These are phyloP conservation scores for Pseudopyricularia cyperi DNA, from an alignment of 2,329 filamentous ascomycete genomes.

Conservation along the genomic window DNA sequence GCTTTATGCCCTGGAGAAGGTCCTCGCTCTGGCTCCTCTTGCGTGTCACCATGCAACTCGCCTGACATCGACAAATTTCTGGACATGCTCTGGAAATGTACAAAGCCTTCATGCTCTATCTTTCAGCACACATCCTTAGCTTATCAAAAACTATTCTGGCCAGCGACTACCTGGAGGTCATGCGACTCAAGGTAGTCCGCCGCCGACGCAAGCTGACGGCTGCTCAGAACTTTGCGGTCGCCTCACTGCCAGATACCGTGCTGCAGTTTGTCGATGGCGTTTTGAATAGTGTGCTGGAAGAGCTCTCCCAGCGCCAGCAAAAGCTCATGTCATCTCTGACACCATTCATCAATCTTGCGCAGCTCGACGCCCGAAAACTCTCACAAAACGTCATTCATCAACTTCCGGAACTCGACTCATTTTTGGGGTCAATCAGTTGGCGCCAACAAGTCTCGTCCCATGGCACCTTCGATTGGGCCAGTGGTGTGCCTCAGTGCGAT, in stretches of 20 bases:
- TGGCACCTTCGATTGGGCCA: not conserved
- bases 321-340: not conserved
- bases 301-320: not conserved
- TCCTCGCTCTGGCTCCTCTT: not conserved
- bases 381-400: not conserved
- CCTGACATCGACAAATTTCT: not conserved
- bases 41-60: not conserved
- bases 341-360: no score
- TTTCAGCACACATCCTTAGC: not conserved
- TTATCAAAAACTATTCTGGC: not conserved
- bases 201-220: not conserved
- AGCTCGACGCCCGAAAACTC: not conserved
- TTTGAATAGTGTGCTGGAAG: not conserved
- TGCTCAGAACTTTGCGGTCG: not conserved
- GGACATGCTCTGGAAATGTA: not conserved
- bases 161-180: not conserved
- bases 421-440: not conserved
- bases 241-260: not conserved
- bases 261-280: not conserved
- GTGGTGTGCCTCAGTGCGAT: not conserved
- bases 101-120: constrained; percentile 1
- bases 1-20: not conserved
- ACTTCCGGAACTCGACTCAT: not conserved
- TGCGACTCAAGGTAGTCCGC: not conserved
- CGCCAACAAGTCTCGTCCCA: not conserved